phyloP scores from a whole-genome alignment of 2,329 filamentous ascomycete genomes.

The Exserohilum turcica region DNA sequence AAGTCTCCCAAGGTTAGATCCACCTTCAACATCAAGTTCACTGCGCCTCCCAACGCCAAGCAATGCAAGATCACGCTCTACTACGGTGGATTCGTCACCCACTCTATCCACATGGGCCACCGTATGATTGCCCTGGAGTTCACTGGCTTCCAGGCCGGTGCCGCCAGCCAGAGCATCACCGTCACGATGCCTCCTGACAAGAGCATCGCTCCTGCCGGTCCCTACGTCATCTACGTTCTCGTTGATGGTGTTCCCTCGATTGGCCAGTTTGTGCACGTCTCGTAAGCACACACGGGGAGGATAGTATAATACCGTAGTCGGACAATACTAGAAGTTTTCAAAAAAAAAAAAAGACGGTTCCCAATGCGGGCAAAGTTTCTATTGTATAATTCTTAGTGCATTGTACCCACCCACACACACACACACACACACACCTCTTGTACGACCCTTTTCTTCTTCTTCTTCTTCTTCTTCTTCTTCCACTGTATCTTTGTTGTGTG shows the following conservation, averaged over 20 bases:
- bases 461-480: neutral
- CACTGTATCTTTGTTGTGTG: too few species aligned
- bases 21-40: conserved; percentile 57
- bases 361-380: neutral
- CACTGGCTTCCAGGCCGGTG: conserved; percentile 53
- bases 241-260: conserved; percentile 60
- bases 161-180: conserved; percentile 53
- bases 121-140: conserved; percentile 61
- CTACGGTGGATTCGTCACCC: conserved; percentile 65
- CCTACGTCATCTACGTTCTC: conserved; percentile 65
- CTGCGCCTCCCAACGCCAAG: conserved; percentile 49
- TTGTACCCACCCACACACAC: too few species aligned
- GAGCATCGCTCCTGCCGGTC: conserved; percentile 63
- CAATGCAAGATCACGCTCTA: conserved; percentile 59
- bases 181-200: conserved; percentile 61
- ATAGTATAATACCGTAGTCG: too few species aligned
- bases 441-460: neutral
- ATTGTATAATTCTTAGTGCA: neutral
- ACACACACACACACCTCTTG: too few species aligned
- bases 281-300: too few species aligned
- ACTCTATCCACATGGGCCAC: conserved; percentile 66
- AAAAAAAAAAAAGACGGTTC: conserved; percentile 33
- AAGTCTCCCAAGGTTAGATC: conserved; percentile 51
- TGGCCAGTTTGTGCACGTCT: conserved; percentile 58
- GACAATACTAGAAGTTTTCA: too few species aligned